These are phyloP conservation scores for Arthrocladium fulminans DNA, from an alignment of 2,329 filamentous ascomycete genomes.

Conservation along the genomic window DNA sequence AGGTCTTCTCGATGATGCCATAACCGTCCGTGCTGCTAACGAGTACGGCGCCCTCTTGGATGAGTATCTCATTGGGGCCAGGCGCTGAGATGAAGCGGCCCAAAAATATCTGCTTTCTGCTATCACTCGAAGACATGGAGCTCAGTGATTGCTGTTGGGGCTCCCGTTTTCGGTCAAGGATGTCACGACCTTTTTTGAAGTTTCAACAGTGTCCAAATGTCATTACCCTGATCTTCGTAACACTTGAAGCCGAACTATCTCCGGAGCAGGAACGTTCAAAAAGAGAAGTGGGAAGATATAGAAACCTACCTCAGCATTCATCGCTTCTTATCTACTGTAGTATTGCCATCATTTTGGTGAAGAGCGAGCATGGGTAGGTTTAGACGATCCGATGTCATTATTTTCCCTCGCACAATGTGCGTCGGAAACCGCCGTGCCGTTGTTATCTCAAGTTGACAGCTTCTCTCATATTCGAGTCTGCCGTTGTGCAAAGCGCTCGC, in stretches of 20 bases:
- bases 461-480: too few species aligned
- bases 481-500: too few species aligned
- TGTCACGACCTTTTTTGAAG: neutral
- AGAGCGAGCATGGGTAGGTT: neutral
- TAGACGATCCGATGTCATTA: neutral
- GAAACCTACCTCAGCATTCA: neutral
- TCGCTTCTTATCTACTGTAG: neutral
- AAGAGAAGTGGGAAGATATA: neutral
- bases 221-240: neutral
- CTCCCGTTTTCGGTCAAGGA: neutral
- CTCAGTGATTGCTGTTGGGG: too few species aligned
- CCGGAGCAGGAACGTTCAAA: neutral
- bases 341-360: neutral
- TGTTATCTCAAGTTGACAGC: too few species aligned
- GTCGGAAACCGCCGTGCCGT: constrained; percentile 7
- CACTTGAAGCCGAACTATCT: neutral
- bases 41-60: constrained; percentile 20
- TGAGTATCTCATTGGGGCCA: constrained; percentile 15
- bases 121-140: too few species aligned
- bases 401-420: constrained; percentile 2
- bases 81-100: constrained; percentile 23
- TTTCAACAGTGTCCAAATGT: neutral
- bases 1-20: constrained; percentile 17
- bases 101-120: constrained; percentile 16
- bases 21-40: constrained; percentile 16